Conservation (phyloP, 768 basidiomycete species). For the Termitomyces sp. region DNA sequence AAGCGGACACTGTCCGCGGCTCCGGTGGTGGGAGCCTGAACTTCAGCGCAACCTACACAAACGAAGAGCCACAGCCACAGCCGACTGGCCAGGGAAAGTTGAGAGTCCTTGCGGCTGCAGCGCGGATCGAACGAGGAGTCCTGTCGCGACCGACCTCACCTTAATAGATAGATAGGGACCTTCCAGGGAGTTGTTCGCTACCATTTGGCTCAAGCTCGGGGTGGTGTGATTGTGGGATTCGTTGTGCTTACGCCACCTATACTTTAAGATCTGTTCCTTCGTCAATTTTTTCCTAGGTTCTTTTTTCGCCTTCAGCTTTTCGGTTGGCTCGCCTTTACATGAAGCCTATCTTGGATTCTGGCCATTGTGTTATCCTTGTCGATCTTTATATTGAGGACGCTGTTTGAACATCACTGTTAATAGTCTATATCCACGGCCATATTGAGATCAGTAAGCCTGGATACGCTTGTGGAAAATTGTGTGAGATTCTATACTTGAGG, state of each 20-base stretch:
- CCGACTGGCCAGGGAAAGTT: conserved; percentile 11
- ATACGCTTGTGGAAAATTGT: not conserved
- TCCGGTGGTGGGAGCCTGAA: conserved; percentile 19
- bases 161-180: not conserved
- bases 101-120: conserved; percentile 24
- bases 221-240: not conserved
- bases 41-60: conserved; percentile 13
- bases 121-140: conserved; percentile 21
- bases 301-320: not conserved
- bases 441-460: not conserved
- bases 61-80: conserved; percentile 7
- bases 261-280: not conserved
- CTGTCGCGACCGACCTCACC: conserved; percentile 5
- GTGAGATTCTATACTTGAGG: not conserved
- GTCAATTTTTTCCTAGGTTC: not conserved
- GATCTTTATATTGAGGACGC: not conserved
- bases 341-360: not conserved
- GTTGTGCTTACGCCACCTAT: not conserved
- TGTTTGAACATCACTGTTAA: not conserved
- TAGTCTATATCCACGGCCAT: not conserved
- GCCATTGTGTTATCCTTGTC: not conserved
- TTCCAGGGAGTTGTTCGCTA: not conserved
- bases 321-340: not conserved
- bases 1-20: conserved; percentile 9
- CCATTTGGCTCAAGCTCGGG: not conserved